These are phyloP conservation scores for Nitzschia sp. DNA, from an alignment of 108 stramenopile genomes.

Conservation along the genomic window DNA sequence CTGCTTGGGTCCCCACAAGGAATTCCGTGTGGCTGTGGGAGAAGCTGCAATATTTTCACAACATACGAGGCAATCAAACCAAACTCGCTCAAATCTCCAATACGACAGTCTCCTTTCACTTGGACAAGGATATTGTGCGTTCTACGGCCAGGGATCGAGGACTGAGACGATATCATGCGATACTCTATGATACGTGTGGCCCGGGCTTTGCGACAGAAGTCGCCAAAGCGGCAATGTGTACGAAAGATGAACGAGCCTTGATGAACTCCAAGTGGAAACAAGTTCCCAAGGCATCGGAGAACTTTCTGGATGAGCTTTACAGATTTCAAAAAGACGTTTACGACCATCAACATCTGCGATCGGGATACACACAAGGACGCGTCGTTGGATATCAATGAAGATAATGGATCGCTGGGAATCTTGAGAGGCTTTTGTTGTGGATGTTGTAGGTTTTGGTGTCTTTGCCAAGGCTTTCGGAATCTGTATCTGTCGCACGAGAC, in stretches of 20 bases:
- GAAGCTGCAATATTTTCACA: slow-evolving; percentile 23
- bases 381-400: slow-evolving; percentile 43
- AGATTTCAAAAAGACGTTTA: slow-evolving; percentile 60
- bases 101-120: slow-evolving; percentile 19
- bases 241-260: slow-evolving; percentile 3
- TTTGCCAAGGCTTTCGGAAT: slow-evolving; percentile 43
- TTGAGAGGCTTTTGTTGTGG: slow-evolving; percentile 39
- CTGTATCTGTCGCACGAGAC: slow-evolving; percentile 44
- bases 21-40: slow-evolving; percentile 18
- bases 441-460: slow-evolving; percentile 46
- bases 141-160: slow-evolving; percentile 16
- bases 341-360: slow-evolving; percentile 62
- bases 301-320: slow-evolving; percentile 73
- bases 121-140: slow-evolving; percentile 21
- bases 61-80: slow-evolving; percentile 21
- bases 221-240: slow-evolving; percentile 8
- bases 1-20: slow-evolving; percentile 16
- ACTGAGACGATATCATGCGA: slow-evolving; percentile 41
- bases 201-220: slow-evolving; percentile 6
- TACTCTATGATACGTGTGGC: slow-evolving; percentile 29
- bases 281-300: slow-evolving; percentile 23
- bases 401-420: slow-evolving; percentile 41
- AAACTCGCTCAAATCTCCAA: slow-evolving; percentile 27
- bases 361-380: slow-evolving; percentile 42
- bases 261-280: slow-evolving; percentile 6